phyloP scores from a whole-genome alignment of 2,329 filamentous ascomycete species.

The Boeremia lycopersici region DNA sequence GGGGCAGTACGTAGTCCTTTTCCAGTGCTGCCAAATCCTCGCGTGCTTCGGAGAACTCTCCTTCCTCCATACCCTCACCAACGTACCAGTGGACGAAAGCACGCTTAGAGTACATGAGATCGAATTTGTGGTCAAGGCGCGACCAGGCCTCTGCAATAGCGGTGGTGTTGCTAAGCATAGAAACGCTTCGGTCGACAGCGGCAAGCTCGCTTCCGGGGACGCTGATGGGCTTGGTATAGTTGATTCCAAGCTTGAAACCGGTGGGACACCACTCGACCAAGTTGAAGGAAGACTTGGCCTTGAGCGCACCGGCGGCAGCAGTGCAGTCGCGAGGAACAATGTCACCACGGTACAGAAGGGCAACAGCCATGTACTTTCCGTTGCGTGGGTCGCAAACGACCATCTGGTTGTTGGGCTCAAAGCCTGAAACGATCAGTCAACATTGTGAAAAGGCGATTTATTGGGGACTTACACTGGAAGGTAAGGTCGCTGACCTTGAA shows the following conservation, averaged over 20 bases:
- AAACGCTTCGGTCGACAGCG: conserved; percentile 95
- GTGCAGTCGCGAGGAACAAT: conserved; percentile 73
- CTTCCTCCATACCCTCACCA: conserved; percentile 91
- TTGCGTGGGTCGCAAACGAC: conserved; percentile 76
- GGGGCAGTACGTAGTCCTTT: conserved; percentile 69
- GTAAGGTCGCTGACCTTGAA: conserved; percentile 83
- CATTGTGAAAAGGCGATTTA: not conserved
- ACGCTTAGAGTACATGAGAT: conserved; percentile 79
- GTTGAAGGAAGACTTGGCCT: conserved; percentile 75
- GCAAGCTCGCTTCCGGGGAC: conserved; percentile 96
- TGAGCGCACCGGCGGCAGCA: conserved; percentile 69
- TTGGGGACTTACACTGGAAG: conserved; percentile 64
- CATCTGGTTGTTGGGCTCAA: conserved; percentile 81
- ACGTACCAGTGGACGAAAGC: conserved; percentile 82
- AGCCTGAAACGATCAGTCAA: conserved; percentile 58
- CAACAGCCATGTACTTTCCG: conserved; percentile 78
- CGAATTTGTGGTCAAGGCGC: conserved; percentile 75
- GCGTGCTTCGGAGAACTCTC: conserved; percentile 85
- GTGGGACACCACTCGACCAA: conserved; percentile 78
- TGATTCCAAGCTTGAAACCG: conserved; percentile 77
- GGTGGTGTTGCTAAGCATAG: conserved; percentile 77
- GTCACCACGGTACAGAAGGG: conserved; percentile 73
- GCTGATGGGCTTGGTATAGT: conserved; percentile 80
- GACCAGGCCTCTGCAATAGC: conserved; percentile 77
- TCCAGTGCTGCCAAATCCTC: conserved; percentile 85